Evolutionary conservation across 352 stramenopile genomes (phyloP), one percentile per base, ranked within the genome.

Genomic region (Pythium grandisporangium): DNA sequence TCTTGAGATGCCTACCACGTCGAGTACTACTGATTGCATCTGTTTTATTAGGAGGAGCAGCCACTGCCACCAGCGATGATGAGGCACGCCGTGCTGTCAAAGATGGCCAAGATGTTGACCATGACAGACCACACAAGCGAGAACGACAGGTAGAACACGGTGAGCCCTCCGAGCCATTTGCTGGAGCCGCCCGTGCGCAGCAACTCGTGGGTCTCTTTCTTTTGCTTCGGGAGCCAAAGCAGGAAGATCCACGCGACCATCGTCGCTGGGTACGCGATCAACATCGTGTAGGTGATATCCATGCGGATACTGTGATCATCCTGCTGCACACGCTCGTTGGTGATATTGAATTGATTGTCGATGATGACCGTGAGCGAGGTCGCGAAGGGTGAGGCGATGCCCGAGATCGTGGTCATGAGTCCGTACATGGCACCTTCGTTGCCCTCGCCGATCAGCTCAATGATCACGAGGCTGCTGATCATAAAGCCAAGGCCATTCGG

Each of bases 371-470:
- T 66, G 12, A 77, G 11, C 3, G 64, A 57, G 8, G 51, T 21
- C 7, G 58, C 65, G 35, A 77, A 67, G 10, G 65, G 61, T 2
- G 36, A 51, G 21, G 48, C 36, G 7, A 73, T 21, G 48, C 73
- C 70, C 19, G 32, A 36, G 2, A 71, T 50, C 1, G 65, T 73
- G 14, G 65, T 77, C 17, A 70, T 14, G 7, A 77, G 42, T 7
- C 62, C 58, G 43, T 71, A 77, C 30, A 62, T 45, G 2, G 59
- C 58, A 13, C 57, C 59, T 45, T 73, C 65, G n/a, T 68, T 60
- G 7, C 59, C 55, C 13, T 62, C 45, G 16, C 61, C 55, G 0
- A 55, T 49, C n/a, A 77, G 39, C 26, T 77, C 66, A 11, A 77
- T 59, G 8, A 14, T 32, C 27, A 32, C 27, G 27, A 32, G 14